Evolutionary conservation across 2,329 filamentous ascomycete genomes (phyloP), one percentile per base, ranked within the genome.

Genomic region (Colletotrichum sojae): DNA sequence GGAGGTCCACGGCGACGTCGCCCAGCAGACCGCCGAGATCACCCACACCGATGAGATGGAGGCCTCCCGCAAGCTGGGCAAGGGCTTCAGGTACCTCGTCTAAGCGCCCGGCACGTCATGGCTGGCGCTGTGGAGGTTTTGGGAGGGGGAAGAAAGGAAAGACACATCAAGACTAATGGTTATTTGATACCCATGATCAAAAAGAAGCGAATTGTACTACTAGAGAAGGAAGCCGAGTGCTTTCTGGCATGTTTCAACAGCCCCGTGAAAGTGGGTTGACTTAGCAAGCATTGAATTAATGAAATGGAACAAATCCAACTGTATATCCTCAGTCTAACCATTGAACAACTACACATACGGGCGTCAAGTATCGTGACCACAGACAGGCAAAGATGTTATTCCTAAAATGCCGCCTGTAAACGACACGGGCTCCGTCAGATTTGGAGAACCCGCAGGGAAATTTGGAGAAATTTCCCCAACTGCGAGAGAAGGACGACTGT

Each of bases 31-130:
- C 67, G 78, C 79, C 1, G 74, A 78, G 36, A 73, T 78, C n/a
- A 81, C 82, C 70, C 71, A 76, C 9, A 76, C 82, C 55, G 81
- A 82, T 3, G 79, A 80, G 46, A 75, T 81, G 1, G 82, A 88
- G 27, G 82, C 85, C 59, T 81, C 82, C 4, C 71, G 83, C 71
- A 77, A 78, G 67, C 81, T 85, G 82, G 78, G 78, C 64, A 83
- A 83, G 76, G 83, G 83, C 48, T 86, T 85, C 76, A 77, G 84
- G 60, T 86, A 86, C 73, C 74, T 86, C 59, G 74, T 84, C 49
- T 85, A 80, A 67, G 46, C 45, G 12, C 27, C 5, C 27, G 6
- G 27, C 27, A 9, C 27, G 2, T 20, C 43, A 5, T 13, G 46
- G 46, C 18, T 22, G 16, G 16, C n/a, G 9, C 6, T 18, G 46